Percentiles rank a stretch among this genome's conserved stretches.
phyloP scores from a whole-genome alignment of 306 rosid species.

The Trifolium dubium region DNA sequence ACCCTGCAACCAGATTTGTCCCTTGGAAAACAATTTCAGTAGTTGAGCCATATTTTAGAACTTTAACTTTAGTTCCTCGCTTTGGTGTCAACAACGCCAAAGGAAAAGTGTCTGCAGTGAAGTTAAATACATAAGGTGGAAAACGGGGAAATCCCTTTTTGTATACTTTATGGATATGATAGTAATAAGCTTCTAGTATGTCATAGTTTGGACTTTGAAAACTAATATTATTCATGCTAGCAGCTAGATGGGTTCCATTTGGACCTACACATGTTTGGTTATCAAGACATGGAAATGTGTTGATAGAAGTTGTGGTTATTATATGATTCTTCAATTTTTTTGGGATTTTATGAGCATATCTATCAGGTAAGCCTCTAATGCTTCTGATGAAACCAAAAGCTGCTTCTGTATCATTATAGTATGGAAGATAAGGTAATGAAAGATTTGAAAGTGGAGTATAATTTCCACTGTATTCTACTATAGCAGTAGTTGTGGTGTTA shows the following conservation, averaged over 20 bases:
- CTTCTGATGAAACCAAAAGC: not conserved
- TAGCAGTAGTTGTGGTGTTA: not conserved
- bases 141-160: not conserved
- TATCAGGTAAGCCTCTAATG: not conserved
- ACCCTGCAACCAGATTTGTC: not conserved
- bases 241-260: not conserved
- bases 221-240: not conserved
- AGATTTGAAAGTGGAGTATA: not conserved
- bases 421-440: not conserved
- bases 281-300: conserved; percentile 4
- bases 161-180: not conserved
- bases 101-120: not conserved
- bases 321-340: not conserved
- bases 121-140: not conserved
- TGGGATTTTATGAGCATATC: not conserved
- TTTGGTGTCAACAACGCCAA: not conserved
- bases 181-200: conserved; percentile 22
- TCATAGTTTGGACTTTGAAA: not conserved
- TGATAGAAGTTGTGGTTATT: not conserved
- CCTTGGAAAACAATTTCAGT: not conserved
- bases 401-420: not conserved
- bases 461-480: not conserved
- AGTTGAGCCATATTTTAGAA: not conserved
- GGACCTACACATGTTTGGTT: not conserved
- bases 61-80: conserved; percentile 9